These are phyloP conservation scores for Globisporangium perplexum DNA, from an alignment of 352 stramenopile genomes.

Conservation along the genomic window DNA sequence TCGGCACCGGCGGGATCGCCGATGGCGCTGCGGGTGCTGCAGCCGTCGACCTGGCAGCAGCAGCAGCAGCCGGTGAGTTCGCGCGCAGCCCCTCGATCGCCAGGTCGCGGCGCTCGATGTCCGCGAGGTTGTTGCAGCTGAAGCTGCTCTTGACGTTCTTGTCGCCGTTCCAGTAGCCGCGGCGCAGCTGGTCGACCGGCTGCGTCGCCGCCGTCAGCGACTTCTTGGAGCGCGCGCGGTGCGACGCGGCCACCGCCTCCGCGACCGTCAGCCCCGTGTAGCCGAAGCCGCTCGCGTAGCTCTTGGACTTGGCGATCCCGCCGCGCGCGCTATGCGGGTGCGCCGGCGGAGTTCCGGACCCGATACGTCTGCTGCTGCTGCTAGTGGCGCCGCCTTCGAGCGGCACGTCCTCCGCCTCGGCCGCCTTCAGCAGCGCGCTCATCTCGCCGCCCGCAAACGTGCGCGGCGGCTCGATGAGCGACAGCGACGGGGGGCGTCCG, in stretches of 20 bases:
- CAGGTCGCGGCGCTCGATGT: constrained; percentile 50
- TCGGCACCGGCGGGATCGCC: constrained; percentile 1
- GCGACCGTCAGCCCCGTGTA: constrained; percentile 52
- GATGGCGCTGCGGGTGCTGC: background rate
- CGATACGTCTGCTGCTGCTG: background rate
- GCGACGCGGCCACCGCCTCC: constrained; percentile 56
- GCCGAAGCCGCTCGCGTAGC: constrained; percentile 47
- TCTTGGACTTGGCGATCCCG: constrained; percentile 54
- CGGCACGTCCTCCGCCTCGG: constrained; percentile 12
- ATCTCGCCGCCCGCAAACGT: constrained; percentile 38
- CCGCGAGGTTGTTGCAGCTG: constrained; percentile 73
- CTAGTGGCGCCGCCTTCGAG: background rate
- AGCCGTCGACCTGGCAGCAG: background rate
- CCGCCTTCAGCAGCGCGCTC: constrained; percentile 8
- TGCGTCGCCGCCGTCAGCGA: constrained; percentile 21
- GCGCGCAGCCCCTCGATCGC: constrained; percentile 23
- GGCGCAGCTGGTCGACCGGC: constrained; percentile 36
- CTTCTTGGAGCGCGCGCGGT: constrained; percentile 47
- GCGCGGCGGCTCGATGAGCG: constrained; percentile 18
- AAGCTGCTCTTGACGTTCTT: constrained; percentile 79
- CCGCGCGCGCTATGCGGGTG: constrained; percentile 1
- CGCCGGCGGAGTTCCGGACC: too few relatives aligned
- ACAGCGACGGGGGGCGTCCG: constrained; percentile 4
- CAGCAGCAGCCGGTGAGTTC: background rate
- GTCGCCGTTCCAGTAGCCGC: constrained; percentile 63